Conservation (phyloP, 768 basidiomycete genomes). For the Tulasnella sp. region DNA sequence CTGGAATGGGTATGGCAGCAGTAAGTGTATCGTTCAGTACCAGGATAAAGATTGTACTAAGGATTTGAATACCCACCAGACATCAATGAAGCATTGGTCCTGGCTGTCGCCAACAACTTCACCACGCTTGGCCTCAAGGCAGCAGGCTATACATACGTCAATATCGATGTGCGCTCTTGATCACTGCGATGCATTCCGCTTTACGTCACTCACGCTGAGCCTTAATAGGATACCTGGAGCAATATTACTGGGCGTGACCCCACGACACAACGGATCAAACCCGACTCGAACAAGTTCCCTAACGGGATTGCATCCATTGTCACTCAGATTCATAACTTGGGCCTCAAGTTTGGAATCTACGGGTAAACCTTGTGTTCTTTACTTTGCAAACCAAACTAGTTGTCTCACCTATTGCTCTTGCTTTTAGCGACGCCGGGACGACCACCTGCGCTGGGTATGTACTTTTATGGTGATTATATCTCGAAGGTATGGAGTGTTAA, state of each 20-base stretch:
- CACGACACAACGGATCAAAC: slow-evolving; percentile 34
- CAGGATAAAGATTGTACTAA: background rate
- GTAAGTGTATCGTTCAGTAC: slow-evolving; percentile 21
- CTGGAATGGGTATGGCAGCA: slow-evolving; percentile 42
- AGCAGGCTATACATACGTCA: slow-evolving; percentile 42
- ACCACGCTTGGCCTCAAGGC: slow-evolving; percentile 38
- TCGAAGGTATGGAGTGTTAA: background rate
- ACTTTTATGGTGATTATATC: background rate
- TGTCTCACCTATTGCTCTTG: background rate
- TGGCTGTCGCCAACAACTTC: slow-evolving; percentile 39
- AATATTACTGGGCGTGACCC: slow-evolving; percentile 31
- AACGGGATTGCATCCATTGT: slow-evolving; percentile 40
- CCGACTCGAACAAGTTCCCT: slow-evolving; percentile 45
- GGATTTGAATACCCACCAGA: slow-evolving; percentile 23
- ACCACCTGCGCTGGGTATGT: slow-evolving; percentile 37
- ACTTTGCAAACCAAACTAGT: background rate
- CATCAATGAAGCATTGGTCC: slow-evolving; percentile 36
- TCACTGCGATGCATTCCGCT: background rate
- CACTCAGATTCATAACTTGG: slow-evolving; percentile 36
- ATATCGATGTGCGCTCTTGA: slow-evolving; percentile 36
- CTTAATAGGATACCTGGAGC: slow-evolving; percentile 41
- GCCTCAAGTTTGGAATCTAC: slow-evolving; percentile 44
- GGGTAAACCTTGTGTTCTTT: slow-evolving; percentile 33
- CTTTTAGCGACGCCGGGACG: slow-evolving; percentile 41
- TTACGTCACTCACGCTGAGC: background rate